These are phyloP conservation scores for Ambrosia artemisiifolia DNA, from an alignment of 129 eudicot species.

Conservation along the genomic window DNA sequence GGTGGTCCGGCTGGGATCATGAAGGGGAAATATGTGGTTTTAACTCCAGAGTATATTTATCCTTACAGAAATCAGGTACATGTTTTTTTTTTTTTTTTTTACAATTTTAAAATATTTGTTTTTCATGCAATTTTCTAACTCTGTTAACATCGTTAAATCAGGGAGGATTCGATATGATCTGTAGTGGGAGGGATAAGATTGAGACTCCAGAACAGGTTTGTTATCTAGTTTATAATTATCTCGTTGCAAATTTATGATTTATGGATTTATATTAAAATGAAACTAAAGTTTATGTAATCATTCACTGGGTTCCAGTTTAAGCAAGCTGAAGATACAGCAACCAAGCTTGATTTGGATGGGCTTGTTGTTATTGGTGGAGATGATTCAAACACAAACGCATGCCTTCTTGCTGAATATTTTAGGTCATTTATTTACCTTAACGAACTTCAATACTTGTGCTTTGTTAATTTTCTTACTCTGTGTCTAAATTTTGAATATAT, in stretches of 20 bases:
- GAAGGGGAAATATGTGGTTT: constrained; percentile 58
- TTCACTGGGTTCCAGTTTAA: constrained; percentile 61
- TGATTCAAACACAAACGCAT: constrained; percentile 98
- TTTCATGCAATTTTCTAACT: constrained; percentile 11
- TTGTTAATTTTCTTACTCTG: not conserved
- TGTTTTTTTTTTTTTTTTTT: not conserved
- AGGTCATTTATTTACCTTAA: constrained; percentile 37
- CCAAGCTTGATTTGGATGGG: constrained; percentile 92
- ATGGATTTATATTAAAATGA: not conserved
- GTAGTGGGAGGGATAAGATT: constrained; percentile 95
- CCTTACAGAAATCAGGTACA: constrained; percentile 74
- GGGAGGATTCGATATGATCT: constrained; percentile 96
- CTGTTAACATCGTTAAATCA: constrained; percentile 22
- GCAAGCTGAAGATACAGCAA: constrained; percentile 95
- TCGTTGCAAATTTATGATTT: not conserved
- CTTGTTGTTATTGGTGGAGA: constrained; percentile 99
- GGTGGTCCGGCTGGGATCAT: constrained; percentile 87
- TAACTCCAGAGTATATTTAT: constrained; percentile 55
- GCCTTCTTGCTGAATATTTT: constrained; percentile 94
- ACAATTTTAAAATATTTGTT: not conserved
- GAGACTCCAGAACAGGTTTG: constrained; percentile 90
- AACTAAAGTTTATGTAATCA: not conserved
- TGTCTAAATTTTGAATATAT: not conserved
- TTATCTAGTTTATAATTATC: not conserved
- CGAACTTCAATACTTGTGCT: not conserved